Percentiles rank a stretch among this genome's conserved stretches.
These are phyloP conservation scores for Ampelocalamus luodianensis DNA, from an alignment of 176 grass and related monocot genomes.

Conservation along the genomic window DNA sequence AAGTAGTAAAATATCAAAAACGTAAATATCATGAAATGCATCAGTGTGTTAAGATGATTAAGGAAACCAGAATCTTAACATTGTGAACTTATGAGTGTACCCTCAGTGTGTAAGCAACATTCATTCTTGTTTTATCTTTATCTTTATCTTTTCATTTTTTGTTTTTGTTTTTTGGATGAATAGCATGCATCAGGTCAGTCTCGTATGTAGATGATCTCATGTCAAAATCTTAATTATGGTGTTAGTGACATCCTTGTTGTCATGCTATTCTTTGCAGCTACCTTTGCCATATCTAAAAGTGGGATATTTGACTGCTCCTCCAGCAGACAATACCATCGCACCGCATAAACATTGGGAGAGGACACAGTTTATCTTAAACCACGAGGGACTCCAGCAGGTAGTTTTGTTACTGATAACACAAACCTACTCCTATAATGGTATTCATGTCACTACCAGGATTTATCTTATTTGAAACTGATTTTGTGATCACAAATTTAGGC, in stretches of 20 bases:
- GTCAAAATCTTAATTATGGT: background rate
- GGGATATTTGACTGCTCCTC: constrained; percentile 73
- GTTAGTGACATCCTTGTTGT: constrained; percentile 14
- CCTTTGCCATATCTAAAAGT: constrained; percentile 84
- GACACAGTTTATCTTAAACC: constrained; percentile 75
- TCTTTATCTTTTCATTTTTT: background rate
- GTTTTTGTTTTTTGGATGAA: background rate
- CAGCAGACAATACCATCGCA: constrained; percentile 62
- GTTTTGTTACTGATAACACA: constrained; percentile 23
- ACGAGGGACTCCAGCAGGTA: constrained; percentile 71
- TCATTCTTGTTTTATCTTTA: background rate
- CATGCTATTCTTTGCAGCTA: constrained; percentile 47
- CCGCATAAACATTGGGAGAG: constrained; percentile 83
- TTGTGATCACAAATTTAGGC: too few species aligned
- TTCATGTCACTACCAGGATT: constrained; percentile 3
- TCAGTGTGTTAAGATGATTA: background rate
- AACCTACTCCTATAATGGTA: background rate
- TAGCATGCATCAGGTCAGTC: constrained; percentile 15
- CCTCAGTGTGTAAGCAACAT: background rate
- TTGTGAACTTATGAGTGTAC: background rate
- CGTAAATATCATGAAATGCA: constrained; percentile 3
- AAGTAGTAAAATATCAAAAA: background rate
- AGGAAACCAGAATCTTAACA: constrained; percentile 11
- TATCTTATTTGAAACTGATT: background rate
- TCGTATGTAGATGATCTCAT: background rate